phyloP scores from a whole-genome alignment of 2,329 filamentous ascomycete genomes.

The Aspergillus sp. region DNA sequence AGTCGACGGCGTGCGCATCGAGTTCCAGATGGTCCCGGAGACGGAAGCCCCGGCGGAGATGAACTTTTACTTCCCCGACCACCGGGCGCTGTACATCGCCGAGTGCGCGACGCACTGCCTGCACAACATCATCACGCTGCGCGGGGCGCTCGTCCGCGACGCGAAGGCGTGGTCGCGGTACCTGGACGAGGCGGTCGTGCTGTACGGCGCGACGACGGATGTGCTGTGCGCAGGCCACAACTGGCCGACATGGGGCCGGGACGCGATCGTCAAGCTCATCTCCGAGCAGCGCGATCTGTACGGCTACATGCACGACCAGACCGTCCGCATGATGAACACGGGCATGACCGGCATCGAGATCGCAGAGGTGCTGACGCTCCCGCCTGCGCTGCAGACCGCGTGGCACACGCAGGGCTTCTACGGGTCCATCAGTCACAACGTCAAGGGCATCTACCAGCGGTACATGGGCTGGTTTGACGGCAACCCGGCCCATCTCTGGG shows the following conservation, averaged over 20 bases:
- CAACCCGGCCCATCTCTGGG: conserved; percentile 37
- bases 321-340: conserved; percentile 38
- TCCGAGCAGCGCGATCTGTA: conserved; percentile 42
- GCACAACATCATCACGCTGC: conserved; percentile 45
- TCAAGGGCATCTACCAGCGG: conserved; percentile 39
- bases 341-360: conserved; percentile 40
- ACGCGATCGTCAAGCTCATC: conserved; percentile 24
- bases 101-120: conserved; percentile 42
- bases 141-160: conserved; percentile 44
- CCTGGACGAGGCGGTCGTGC: conserved; percentile 37
- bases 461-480: conserved; percentile 36
- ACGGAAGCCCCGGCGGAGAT: conserved; percentile 47
- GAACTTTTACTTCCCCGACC: conserved; percentile 42
- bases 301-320: conserved; percentile 42
- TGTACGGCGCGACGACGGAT: conserved; percentile 33
- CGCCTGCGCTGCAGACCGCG: conserved; percentile 28
- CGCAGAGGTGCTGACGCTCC: conserved; percentile 37
- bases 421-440: conserved; percentile 39
- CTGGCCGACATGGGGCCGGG: conserved; percentile 44
- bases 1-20: conserved; percentile 38
- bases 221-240: conserved; percentile 41
- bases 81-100: conserved; percentile 37
- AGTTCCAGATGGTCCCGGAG: conserved; percentile 43
- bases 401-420: conserved; percentile 39
- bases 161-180: conserved; percentile 41